phyloP scores from a whole-genome alignment of 2,329 filamentous ascomycete genomes.

The Trichoderma guizhouense region DNA sequence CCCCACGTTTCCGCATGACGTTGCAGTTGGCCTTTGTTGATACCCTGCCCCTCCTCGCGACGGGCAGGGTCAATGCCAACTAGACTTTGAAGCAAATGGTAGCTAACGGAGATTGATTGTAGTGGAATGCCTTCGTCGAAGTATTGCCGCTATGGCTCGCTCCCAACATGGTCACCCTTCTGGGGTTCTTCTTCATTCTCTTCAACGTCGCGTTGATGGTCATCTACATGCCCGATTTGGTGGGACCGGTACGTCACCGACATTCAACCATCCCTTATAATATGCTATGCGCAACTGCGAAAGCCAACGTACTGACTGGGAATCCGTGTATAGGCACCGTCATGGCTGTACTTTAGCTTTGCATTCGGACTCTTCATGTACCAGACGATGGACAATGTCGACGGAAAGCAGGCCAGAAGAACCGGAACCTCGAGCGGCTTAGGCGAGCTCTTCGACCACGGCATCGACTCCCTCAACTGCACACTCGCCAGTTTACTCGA shows the following conservation, averaged over 20 bases:
- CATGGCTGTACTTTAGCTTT: conserved; percentile 95
- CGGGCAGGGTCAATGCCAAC: not conserved
- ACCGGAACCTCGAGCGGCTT: conserved; percentile 93
- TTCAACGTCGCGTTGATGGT: conserved; percentile 73
- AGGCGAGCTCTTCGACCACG: conserved; percentile 96
- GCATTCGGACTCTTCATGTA: conserved; percentile 97
- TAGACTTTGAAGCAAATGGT: not conserved
- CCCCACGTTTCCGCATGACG: conserved; percentile 1
- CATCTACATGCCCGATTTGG: conserved; percentile 81
- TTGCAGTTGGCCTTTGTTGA: not conserved
- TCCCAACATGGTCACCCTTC: conserved; percentile 93
- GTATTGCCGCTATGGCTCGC: conserved; percentile 92
- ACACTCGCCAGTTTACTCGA: conserved; percentile 88
- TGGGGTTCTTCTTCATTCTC: conserved; percentile 93
- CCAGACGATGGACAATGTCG: conserved; percentile 98
- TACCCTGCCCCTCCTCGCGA: not conserved
- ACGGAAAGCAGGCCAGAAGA: conserved; percentile 93
- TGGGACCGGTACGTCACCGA: conserved; percentile 69
- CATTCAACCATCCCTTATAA: not conserved
- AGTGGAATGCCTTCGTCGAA: conserved; percentile 98
- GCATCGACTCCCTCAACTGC: conserved; percentile 97
- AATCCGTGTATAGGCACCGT: conserved; percentile 58
- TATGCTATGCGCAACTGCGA: not conserved
- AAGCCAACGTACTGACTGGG: not conserved
- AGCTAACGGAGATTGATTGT: conserved; percentile 25